Evolutionary conservation across 2,329 filamentous ascomycete genomes (phyloP).

Genomic region (Epichloe festucae): DNA sequence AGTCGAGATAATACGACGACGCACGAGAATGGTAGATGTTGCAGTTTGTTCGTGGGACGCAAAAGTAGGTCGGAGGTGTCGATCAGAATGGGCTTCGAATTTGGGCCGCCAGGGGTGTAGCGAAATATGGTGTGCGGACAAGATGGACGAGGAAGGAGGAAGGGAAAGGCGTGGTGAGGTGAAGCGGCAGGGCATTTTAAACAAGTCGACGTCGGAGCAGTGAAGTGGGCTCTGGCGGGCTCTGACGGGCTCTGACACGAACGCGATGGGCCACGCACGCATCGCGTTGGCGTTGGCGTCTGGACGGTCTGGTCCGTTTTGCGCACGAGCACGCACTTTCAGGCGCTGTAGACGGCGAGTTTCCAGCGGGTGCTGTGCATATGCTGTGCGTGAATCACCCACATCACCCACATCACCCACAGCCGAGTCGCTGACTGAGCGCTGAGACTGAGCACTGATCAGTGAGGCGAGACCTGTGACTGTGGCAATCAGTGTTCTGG

Average conservation of each 20-base stretch:
- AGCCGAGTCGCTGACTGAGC: too few relatives aligned
- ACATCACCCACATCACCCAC: too few relatives aligned
- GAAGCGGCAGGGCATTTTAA: background rate
- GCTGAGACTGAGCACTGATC: too few relatives aligned
- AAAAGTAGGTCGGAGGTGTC: background rate
- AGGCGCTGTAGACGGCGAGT: background rate
- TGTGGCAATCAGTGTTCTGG: too few relatives aligned
- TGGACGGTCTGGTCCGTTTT: background rate
- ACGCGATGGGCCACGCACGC: conserved; percentile 10
- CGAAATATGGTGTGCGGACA: background rate
- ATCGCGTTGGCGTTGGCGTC: conserved; percentile 9
- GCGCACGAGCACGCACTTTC: background rate
- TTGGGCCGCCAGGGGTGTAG: background rate
- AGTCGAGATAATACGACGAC: background rate
- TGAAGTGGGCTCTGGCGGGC: conserved; percentile 6
- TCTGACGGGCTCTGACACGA: conserved; percentile 7
- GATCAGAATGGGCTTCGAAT: background rate
- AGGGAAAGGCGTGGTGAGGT: background rate
- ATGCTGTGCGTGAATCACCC: background rate
- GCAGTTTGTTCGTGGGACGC: background rate
- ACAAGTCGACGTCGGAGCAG: background rate
- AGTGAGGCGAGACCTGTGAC: too few relatives aligned
- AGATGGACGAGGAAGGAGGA: background rate
- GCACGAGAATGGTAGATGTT: background rate
- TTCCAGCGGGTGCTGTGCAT: too few relatives aligned